These are phyloP conservation scores for Sideroxylon spinosum DNA, from an alignment of 179 eudicot genomes.

Conservation along the genomic window DNA sequence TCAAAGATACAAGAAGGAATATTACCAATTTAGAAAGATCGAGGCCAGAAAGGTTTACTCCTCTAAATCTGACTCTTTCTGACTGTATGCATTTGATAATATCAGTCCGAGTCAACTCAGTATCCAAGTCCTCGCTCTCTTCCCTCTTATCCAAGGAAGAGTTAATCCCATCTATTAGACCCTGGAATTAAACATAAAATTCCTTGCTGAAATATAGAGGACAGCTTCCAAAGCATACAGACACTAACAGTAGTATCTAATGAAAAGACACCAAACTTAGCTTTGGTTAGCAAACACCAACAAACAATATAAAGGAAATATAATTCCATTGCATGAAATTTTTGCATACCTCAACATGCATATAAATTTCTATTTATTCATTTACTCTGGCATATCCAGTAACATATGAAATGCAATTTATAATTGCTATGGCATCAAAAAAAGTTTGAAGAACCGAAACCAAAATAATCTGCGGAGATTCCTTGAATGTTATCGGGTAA, in stretches of 20 bases:
- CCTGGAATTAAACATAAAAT: conserved; percentile 36
- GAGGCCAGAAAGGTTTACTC: conserved; percentile 86
- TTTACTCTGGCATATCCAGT: background rate
- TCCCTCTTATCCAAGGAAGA: conserved; percentile 54
- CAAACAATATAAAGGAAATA: background rate
- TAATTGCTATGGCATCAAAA: background rate
- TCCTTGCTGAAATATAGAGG: background rate
- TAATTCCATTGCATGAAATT: background rate
- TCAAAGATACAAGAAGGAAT: background rate
- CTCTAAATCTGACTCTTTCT: conserved; percentile 79
- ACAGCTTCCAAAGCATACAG: background rate
- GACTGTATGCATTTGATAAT: conserved; percentile 90
- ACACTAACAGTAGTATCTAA: background rate
- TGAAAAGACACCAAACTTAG: background rate
- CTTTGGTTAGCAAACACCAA: background rate
- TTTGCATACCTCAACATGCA: background rate
- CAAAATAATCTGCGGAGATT: background rate
- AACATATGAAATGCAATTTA: background rate
- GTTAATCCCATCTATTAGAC: conserved; percentile 62
- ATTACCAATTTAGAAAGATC: conserved; percentile 94
- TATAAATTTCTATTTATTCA: background rate
- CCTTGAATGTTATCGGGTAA: too few species aligned
- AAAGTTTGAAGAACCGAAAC: background rate
- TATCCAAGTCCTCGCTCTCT: conserved; percentile 56
- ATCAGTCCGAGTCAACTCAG: conserved; percentile 78